A percentile compares a stretch with the other conserved stretches of the same genome.
phyloP scores from a whole-genome alignment of 768 basidiomycete species.

The Boletus rex-veris region DNA sequence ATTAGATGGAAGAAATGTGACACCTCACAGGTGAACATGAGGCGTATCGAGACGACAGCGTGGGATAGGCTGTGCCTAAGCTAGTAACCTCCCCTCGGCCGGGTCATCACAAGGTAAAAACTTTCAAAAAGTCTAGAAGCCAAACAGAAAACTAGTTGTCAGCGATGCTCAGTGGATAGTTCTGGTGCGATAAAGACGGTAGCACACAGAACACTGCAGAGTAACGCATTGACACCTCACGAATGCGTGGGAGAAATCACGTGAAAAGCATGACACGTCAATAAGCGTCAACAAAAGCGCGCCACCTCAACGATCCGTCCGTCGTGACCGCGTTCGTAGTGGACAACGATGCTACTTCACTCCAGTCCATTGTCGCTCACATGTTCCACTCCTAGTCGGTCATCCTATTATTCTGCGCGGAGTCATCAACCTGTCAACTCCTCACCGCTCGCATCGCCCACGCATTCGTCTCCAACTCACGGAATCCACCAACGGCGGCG shows the following conservation, averaged over 20 bases:
- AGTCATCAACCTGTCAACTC: conserved; percentile 41
- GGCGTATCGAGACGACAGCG: too few species aligned
- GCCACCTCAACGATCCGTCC: conserved; percentile 8
- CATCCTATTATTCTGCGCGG: conserved; percentile 28
- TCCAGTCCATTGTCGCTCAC: conserved; percentile 28
- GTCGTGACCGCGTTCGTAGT: background rate
- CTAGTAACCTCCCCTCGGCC: too few species aligned
- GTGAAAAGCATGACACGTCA: conserved; percentile 21
- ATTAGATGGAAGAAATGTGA: background rate
- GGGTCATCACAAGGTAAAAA: too few species aligned
- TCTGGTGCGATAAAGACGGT: too few species aligned
- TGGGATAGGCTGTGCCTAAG: too few species aligned
- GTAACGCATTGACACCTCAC: too few species aligned
- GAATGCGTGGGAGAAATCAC: conserved; percentile 6
- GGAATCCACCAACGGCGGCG: conserved; percentile 48
- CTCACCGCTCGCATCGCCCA: conserved; percentile 51
- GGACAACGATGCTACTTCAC: conserved; percentile 16
- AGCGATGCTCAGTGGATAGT: too few species aligned
- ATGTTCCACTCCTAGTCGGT: conserved; percentile 39
- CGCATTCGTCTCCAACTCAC: conserved; percentile 42
- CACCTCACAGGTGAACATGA: too few species aligned
- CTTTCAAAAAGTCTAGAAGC: too few species aligned
- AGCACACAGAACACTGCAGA: too few species aligned
- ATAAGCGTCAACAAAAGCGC: conserved; percentile 21
- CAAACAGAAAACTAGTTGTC: too few species aligned